These are phyloP conservation scores for Sextonia rubra DNA, from an alignment of 164 flowering plant genomes.

Conservation along the genomic window DNA sequence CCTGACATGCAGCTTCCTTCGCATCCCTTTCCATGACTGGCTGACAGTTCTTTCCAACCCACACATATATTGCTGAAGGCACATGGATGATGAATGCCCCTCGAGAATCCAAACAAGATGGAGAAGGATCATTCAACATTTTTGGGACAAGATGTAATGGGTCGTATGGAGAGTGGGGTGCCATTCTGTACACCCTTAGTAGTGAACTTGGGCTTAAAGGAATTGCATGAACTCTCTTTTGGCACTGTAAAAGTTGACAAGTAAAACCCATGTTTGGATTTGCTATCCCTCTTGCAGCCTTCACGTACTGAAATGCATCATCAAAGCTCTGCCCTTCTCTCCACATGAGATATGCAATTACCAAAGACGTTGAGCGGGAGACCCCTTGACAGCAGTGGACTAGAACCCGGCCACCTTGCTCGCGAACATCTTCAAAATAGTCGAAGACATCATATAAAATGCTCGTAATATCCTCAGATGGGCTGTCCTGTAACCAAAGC, in stretches of 20 bases:
- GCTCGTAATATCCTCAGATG: slow-evolving; percentile 80
- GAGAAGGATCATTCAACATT: slow-evolving; percentile 39
- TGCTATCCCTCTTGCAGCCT: slow-evolving; percentile 71
- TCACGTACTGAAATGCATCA: slow-evolving; percentile 75
- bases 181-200: slow-evolving; percentile 70
- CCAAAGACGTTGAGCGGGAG: slow-evolving; percentile 76
- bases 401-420: slow-evolving; percentile 69
- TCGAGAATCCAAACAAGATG: slow-evolving; percentile 61
- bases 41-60: slow-evolving; percentile 61
- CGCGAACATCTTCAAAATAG: slow-evolving; percentile 80
- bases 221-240: slow-evolving; percentile 70
- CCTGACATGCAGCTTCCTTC: slow-evolving; percentile 59
- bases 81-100: slow-evolving; percentile 79
- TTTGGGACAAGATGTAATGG: slow-evolving; percentile 88
- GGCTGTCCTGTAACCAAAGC: slow-evolving; percentile 79
- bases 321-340: slow-evolving; percentile 75
- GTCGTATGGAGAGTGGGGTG: slow-evolving; percentile 82
- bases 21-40: slow-evolving; percentile 55
- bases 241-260: slow-evolving; percentile 74
- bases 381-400: slow-evolving; percentile 91
- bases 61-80: slow-evolving; percentile 64
- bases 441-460: slow-evolving; percentile 87
- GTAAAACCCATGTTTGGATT: slow-evolving; percentile 92
- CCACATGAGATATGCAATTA: slow-evolving; percentile 92
- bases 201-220: slow-evolving; percentile 69